These are phyloP conservation scores for Clarireedia monteithiana DNA, from an alignment of 2,329 filamentous ascomycete species.

Conservation along the genomic window DNA sequence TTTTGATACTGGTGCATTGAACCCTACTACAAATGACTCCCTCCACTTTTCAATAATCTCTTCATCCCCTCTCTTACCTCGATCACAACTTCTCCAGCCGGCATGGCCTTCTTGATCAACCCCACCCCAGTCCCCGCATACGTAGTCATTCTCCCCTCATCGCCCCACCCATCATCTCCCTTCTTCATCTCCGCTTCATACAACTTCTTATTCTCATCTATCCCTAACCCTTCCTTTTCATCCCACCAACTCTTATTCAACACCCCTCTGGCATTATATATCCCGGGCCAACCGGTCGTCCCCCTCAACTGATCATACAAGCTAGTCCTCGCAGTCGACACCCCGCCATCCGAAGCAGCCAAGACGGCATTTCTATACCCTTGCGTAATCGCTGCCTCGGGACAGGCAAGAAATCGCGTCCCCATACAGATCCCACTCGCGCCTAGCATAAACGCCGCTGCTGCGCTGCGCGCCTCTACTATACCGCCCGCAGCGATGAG, in stretches of 20 bases:
- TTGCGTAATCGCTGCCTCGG: slow-evolving; percentile 37
- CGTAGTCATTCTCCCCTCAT: slow-evolving; percentile 46
- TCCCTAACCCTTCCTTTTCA: slow-evolving; percentile 30
- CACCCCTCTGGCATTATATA: slow-evolving; percentile 50
- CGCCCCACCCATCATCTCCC: slow-evolving; percentile 45
- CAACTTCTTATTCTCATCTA: slow-evolving; percentile 34
- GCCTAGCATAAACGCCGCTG: slow-evolving; percentile 30
- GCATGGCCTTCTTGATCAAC: slow-evolving; percentile 41
- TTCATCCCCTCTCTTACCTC: slow-evolving; percentile 3
- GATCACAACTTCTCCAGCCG: slow-evolving; percentile 43
- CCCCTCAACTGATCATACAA: slow-evolving; percentile 46
- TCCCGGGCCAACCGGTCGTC: slow-evolving; percentile 48
- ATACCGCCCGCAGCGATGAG: slow-evolving; percentile 32
- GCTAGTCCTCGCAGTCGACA: slow-evolving; percentile 40
- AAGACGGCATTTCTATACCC: slow-evolving; percentile 42
- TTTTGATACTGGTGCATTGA: background rate
- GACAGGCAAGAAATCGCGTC: slow-evolving; percentile 40
- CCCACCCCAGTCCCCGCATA: slow-evolving; percentile 58
- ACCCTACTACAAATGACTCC: background rate
- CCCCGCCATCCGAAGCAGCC: slow-evolving; percentile 40
- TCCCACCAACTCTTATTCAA: slow-evolving; percentile 46
- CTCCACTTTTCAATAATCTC: background rate
- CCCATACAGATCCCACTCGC: slow-evolving; percentile 40
- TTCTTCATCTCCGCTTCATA: slow-evolving; percentile 38
- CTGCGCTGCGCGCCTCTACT: slow-evolving; percentile 30